phyloP scores from a whole-genome alignment of 495 filamentous ascomycete species.

The Hypomontagnella monticulosa region DNA sequence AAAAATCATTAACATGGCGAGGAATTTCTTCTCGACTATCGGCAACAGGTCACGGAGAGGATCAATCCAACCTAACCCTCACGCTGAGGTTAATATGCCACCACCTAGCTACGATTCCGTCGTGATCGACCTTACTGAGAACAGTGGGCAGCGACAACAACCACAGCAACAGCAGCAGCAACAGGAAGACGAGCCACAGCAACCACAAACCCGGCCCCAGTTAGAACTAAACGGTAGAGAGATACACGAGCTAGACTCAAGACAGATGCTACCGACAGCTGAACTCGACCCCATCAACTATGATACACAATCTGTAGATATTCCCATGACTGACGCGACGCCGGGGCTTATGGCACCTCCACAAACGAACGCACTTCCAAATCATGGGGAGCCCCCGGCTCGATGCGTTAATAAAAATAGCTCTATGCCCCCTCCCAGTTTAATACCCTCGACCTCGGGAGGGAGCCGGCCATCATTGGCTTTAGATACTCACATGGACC shows the following conservation, averaged over 20 bases:
- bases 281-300: constrained; percentile 43
- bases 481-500: constrained; percentile 43
- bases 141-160: constrained; percentile 12
- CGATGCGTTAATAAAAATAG: constrained; percentile 4
- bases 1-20: constrained; percentile 59
- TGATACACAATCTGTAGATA: constrained; percentile 20
- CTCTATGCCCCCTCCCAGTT: constrained; percentile 22
- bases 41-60: constrained; percentile 52
- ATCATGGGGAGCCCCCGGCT: background rate
- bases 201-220: constrained; percentile 20
- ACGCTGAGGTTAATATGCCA: constrained; percentile 40
- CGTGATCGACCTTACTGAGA: constrained; percentile 28
- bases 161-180: constrained; percentile 8
- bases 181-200: constrained; percentile 1
- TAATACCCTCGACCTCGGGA: constrained; percentile 13
- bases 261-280: constrained; percentile 36
- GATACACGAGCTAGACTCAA: constrained; percentile 59
- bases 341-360: constrained; percentile 5
- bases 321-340: constrained; percentile 5
- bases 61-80: constrained; percentile 10
- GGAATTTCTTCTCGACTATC: constrained; percentile 58
- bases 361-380: constrained; percentile 9
- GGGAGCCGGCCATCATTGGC: constrained; percentile 41
- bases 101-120: constrained; percentile 59
- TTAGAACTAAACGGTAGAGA: constrained; percentile 53